Percentiles rank a stretch among this genome's conserved stretches.
phyloP scores from a whole-genome alignment of 257 asterid genomes.

The Nicotiana tabacum region DNA sequence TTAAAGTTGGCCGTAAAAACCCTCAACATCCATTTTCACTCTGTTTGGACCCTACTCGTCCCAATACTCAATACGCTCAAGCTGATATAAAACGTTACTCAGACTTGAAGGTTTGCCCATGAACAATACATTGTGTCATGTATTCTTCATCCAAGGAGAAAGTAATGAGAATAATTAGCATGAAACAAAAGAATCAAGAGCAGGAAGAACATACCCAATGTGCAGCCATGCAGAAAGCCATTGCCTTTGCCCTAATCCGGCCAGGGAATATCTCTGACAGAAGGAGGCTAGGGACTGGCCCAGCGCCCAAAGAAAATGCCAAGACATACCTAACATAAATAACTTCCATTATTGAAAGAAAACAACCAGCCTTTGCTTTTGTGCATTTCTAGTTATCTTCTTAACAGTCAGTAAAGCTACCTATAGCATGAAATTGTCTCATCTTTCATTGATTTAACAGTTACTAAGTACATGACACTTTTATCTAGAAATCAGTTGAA shows the following conservation, averaged over 20 bases:
- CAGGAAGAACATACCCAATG: slow-evolving; percentile 67
- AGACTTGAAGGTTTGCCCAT: neutral
- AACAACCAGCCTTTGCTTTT: neutral
- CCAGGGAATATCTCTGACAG: slow-evolving; percentile 85
- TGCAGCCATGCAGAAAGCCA: slow-evolving; percentile 90
- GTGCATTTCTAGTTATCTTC: neutral
- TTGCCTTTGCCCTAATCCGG: slow-evolving; percentile 87
- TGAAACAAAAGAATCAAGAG: neutral
- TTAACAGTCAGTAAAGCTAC: neutral
- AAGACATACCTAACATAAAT: slow-evolving; percentile 52
- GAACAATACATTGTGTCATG: neutral
- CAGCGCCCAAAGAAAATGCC: slow-evolving; percentile 83
- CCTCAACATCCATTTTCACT: neutral
- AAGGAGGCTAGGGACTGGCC: slow-evolving; percentile 87
- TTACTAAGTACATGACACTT: neutral
- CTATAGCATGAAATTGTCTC: neutral
- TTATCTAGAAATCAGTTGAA: neutral
- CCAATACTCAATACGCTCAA: neutral
- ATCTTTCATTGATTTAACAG: neutral
- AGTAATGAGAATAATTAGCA: neutral
- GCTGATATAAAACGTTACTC: neutral
- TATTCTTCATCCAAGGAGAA: neutral
- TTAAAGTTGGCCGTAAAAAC: neutral
- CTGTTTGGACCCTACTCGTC: neutral
- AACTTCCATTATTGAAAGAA: slow-evolving; percentile 8